A percentile compares a stretch with the other conserved stretches of the same genome.
Conservation (phyloP, 257 asterid genomes). For the Anisodus acutangulus region DNA sequence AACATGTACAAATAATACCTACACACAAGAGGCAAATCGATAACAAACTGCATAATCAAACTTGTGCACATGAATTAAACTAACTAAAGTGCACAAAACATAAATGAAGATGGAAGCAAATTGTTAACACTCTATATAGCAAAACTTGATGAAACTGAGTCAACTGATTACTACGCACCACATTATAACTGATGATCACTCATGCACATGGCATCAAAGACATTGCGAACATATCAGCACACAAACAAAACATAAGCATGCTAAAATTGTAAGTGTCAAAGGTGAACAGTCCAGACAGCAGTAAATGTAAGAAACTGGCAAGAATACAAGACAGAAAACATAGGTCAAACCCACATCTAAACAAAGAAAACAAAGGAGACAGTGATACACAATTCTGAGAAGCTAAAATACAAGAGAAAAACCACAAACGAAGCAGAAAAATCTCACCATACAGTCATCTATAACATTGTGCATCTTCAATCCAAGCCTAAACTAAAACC, state of each 20-base stretch:
- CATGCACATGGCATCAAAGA: neutral
- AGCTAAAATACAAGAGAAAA: neutral
- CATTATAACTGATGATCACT: neutral
- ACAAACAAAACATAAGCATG: neutral
- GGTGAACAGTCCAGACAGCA: constrained; percentile 5
- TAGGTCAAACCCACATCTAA: neutral
- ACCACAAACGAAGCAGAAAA: neutral
- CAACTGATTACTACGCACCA: neutral
- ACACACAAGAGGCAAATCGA: neutral
- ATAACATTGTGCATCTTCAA: neutral
- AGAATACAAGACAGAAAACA: neutral
- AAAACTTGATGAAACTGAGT: neutral
- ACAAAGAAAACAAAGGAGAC: neutral
- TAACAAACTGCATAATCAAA: no score
- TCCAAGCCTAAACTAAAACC: neutral
- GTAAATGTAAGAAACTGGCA: neutral
- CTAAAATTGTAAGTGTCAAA: no score
- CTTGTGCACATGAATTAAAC: neutral
- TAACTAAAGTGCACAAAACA: neutral
- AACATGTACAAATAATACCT: neutral
- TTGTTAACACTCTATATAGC: neutral
- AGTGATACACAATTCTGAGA: neutral
- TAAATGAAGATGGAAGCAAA: neutral
- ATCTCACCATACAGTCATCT: neutral
- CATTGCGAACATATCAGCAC: neutral